Evolutionary conservation across 306 rosid genomes (phyloP).

Genomic region (Argentina anserina): DNA sequence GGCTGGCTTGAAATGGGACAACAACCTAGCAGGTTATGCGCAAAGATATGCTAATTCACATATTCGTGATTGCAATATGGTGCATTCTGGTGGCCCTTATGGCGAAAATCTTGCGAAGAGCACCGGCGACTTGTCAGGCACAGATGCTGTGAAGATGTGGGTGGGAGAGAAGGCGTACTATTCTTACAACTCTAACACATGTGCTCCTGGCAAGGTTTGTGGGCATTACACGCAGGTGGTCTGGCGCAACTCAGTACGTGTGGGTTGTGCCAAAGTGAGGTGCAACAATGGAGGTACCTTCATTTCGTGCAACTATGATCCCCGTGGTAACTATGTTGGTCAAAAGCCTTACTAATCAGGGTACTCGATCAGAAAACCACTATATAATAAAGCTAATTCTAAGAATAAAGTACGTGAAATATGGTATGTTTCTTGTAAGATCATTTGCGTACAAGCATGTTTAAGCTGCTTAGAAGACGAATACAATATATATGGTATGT

Average conservation of each 20-base stretch:
- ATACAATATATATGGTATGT: too few species aligned
- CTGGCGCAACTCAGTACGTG: conserved; percentile 4
- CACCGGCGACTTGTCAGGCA: conserved; percentile 14
- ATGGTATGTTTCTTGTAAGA: not conserved
- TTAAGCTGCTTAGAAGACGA: too few species aligned
- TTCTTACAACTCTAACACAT: conserved; percentile 34
- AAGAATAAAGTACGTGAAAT: not conserved
- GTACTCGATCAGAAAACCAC: not conserved
- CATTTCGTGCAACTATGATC: conserved; percentile 56
- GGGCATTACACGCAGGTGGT: conserved; percentile 47
- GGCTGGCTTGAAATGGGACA: conserved; percentile 29
- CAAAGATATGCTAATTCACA: conserved; percentile 16
- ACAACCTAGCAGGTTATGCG: conserved; percentile 25
- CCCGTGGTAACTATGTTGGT: conserved; percentile 37
- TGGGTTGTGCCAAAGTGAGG: conserved; percentile 11
- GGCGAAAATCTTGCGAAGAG: conserved; percentile 36
- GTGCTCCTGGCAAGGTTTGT: conserved; percentile 30
- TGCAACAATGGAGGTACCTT: conserved; percentile 44
- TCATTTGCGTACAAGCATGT: not conserved
- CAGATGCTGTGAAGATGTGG: conserved; percentile 42
- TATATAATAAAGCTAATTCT: not conserved
- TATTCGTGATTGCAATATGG: conserved; percentile 13
- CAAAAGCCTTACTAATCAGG: conserved; percentile 34
- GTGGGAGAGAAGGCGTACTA: conserved; percentile 31
- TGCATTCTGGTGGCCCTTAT: conserved; percentile 24